Evolutionary conservation across 2,329 filamentous ascomycete species (phyloP).

Genomic region (Aureobasidium sp.): DNA sequence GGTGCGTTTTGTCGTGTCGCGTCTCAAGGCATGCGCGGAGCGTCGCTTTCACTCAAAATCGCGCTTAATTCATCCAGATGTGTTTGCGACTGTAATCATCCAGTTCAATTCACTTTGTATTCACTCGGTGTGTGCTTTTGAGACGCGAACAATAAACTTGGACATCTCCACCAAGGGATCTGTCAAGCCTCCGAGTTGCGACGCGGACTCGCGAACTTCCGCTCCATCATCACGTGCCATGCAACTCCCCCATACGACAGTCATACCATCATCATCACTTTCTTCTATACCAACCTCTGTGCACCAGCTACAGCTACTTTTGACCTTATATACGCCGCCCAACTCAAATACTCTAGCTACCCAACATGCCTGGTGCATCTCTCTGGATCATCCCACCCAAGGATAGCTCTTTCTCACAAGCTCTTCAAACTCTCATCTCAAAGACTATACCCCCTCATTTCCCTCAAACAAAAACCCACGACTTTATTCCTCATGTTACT

Average conservation of each 20-base stretch:
- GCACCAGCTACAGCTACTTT: neutral
- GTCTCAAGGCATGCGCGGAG: conserved; percentile 3
- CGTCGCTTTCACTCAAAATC: neutral
- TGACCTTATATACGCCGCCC: neutral
- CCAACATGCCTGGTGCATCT: conserved; percentile 32
- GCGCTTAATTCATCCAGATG: neutral
- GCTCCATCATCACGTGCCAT: neutral
- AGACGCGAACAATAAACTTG: neutral
- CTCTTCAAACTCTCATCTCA: conserved; percentile 28
- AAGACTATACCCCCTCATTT: conserved; percentile 25
- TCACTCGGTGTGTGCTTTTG: neutral
- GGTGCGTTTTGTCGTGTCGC: neutral
- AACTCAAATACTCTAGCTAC: neutral
- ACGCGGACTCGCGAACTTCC: neutral
- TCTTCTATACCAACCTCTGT: no score
- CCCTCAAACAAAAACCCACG: conserved; percentile 18
- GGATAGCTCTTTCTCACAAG: conserved; percentile 22
- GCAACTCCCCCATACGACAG: neutral
- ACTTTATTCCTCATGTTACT: conserved; percentile 35
- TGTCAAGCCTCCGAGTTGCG: neutral
- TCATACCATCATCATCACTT: neutral
- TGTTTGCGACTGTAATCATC: neutral
- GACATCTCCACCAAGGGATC: neutral
- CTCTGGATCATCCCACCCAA: conserved; percentile 35
- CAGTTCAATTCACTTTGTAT: neutral